These are phyloP conservation scores for Vitis hybrid DNA, from an alignment of 177 flowering plant species.

Conservation along the genomic window DNA sequence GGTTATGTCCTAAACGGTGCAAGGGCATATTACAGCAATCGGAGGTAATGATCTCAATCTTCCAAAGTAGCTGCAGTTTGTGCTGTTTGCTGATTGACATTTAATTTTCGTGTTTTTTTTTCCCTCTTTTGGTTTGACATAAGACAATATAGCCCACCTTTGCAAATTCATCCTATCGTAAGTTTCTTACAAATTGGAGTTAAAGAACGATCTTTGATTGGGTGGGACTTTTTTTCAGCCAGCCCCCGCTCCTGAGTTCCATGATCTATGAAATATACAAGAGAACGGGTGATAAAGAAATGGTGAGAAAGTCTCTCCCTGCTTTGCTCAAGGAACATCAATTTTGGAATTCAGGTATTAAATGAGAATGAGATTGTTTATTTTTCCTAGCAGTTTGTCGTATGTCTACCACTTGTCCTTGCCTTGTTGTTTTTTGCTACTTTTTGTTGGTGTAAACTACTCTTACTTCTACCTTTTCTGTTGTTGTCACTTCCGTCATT, in stretches of 20 bases:
- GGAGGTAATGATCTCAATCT: constrained; percentile 48
- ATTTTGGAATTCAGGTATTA: constrained; percentile 53
- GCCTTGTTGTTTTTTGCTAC: not conserved
- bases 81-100: too few relatives aligned
- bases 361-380: too few relatives aligned
- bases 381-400: too few relatives aligned
- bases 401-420: too few relatives aligned
- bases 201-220: not conserved
- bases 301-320: constrained; percentile 40
- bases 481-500: not conserved
- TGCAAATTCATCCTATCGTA: not conserved
- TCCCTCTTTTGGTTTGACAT: not conserved
- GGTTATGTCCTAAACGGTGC: constrained; percentile 88
- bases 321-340: constrained; percentile 43
- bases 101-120: not conserved
- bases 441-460: constrained; percentile 1
- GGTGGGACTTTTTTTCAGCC: constrained; percentile 30
- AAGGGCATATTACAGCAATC: constrained; percentile 77
- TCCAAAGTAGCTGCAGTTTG: too few relatives aligned
- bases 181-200: not conserved
- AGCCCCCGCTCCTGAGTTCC: constrained; percentile 56
- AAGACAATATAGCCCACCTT: not conserved
- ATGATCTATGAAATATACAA: constrained; percentile 43
- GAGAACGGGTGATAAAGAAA: constrained; percentile 36
- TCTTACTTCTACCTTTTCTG: not conserved